A percentile compares a stretch with the other conserved stretches of the same genome.
Conservation (phyloP, 352 stramenopile genomes). For the Pythium brassicae region DNA sequence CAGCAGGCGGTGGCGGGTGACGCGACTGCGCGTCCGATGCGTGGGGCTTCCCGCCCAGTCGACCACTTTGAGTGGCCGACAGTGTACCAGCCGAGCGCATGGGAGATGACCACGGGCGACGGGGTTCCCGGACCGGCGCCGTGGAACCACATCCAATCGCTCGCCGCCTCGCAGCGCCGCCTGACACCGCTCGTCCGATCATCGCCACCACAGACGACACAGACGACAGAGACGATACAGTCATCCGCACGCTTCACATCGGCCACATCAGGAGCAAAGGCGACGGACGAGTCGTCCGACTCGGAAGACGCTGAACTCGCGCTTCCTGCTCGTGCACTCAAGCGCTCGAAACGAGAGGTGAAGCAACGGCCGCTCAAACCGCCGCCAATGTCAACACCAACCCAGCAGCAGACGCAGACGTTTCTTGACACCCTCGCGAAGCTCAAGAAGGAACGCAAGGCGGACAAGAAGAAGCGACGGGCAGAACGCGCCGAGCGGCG, state of each 20-base stretch:
- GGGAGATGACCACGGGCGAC: not conserved
- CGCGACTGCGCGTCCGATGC: too few relatives aligned
- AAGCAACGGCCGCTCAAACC: not conserved
- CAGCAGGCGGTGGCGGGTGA: too few relatives aligned
- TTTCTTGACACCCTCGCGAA: not conserved
- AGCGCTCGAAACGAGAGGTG: not conserved
- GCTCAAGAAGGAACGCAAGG: conserved; percentile 1
- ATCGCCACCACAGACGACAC: too few relatives aligned
- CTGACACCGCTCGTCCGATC: too few relatives aligned
- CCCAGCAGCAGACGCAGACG: not conserved
- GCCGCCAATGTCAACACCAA: not conserved
- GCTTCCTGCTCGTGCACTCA: not conserved
- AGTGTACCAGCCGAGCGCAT: not conserved
- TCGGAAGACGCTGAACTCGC: not conserved
- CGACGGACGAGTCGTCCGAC: not conserved
- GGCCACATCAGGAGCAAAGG: not conserved
- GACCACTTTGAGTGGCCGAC: not conserved
- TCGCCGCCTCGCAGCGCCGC: too few relatives aligned
- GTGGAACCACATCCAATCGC: too few relatives aligned
- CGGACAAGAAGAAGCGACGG: conserved; percentile 1
- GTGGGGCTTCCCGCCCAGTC: too few relatives aligned
- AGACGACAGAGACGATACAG: too few relatives aligned
- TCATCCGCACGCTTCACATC: too few relatives aligned
- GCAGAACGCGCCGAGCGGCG: not conserved
- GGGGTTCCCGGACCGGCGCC: too few relatives aligned